Evolutionary conservation across 164 flowering plant genomes (phyloP).

Genomic region (Amborella trichopoda): DNA sequence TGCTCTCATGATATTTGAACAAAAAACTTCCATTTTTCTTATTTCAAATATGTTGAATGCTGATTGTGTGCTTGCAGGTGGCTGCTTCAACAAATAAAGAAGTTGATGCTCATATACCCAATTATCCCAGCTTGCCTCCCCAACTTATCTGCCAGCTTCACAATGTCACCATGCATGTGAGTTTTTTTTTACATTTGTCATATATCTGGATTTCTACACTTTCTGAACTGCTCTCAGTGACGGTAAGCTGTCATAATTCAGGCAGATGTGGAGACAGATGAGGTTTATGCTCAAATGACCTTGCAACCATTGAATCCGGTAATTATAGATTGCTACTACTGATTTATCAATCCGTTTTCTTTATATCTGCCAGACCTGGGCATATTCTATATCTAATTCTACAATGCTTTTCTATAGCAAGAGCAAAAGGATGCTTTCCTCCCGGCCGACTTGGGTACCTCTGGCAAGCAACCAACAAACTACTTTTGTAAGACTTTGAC

Average conservation of each 20-base stretch:
- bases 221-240: no score
- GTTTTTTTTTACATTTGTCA: no score
- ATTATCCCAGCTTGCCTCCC: constrained; percentile 81
- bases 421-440: constrained; percentile 77
- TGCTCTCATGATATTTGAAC: no score
- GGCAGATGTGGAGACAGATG: constrained; percentile 1
- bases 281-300: no score
- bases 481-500: constrained; percentile 90
- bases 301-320: constrained; percentile 1
- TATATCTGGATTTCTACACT: no score
- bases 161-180: constrained; percentile 93
- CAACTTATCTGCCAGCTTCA: constrained; percentile 91
- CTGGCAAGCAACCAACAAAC: constrained; percentile 80
- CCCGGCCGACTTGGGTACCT: constrained; percentile 63
- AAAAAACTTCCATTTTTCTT: no score
- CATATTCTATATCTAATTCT: background rate
- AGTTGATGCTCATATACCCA: constrained; percentile 82
- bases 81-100: constrained; percentile 85
- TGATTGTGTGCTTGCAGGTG: constrained; percentile 30
- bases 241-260: no score
- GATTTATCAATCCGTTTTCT: background rate
- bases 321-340: background rate
- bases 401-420: constrained; percentile 46
- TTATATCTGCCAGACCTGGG: background rate
- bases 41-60: no score